Evolutionary conservation across 106 monocot genomes (phyloP), one percentile per base, ranked within the genome.

Genomic region (Xerophyta viscosa): DNA sequence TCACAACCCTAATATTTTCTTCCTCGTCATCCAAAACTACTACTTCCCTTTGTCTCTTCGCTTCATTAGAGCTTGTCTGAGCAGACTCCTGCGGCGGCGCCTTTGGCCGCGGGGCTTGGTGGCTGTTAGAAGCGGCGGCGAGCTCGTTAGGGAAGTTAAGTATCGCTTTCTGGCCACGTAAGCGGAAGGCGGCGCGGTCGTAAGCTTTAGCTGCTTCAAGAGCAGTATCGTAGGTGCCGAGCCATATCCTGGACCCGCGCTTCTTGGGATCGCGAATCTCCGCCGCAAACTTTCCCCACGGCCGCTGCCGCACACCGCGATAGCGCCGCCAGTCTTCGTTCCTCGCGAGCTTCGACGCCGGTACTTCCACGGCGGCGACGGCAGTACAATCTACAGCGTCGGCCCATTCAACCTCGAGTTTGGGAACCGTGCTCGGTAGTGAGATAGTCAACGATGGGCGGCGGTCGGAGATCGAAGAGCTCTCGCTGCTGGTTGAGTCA

Each of bases 121-220:
- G n/a, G n/a, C n/a, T n/a, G 14, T 2, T 17, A 10, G 33, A 33
- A 10, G 33, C 5, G 33, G 7, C 10, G 2, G 51, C 48, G 49
- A 82, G 14, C 45, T 88, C 82, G 66, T 88, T 82, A 39, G 88
- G 88, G 56, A 88, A 88, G 64, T 88, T 88, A 46, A 88, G 72
- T 27, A 88, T 79, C 12, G 88, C 88, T 62, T 76, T 88, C 46
- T 71, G 23, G 0, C 88, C 88, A 12, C 88, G 67, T 71, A 88
- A 62, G 47, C 52, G 28, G 65, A 83, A 88, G 17, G 87, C 87
- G 30, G 87, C 82, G 17, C 66, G 58, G 50, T 87, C 87, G 62
- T 87, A 87, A 1, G 87, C 87, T 30, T 71, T 45, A 22, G 87
- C 87, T n/a, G 82, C 87, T 52, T 87, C 78, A 27, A 82, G 42